Evolutionary conservation across 805 yeast species (phyloP).

Genomic region (Saccharomyces mikatae): DNA sequence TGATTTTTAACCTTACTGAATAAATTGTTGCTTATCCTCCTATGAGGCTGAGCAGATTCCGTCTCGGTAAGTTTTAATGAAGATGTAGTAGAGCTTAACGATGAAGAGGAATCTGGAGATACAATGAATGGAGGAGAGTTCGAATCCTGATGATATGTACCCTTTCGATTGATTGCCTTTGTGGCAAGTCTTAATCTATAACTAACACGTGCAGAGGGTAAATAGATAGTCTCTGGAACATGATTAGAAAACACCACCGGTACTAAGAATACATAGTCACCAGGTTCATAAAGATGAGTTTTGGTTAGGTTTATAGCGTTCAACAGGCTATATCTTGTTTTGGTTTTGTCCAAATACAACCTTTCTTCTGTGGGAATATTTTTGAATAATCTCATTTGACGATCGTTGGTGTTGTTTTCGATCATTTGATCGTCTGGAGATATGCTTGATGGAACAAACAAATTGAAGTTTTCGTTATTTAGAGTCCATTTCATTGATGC

Average conservation of each 20-base stretch:
- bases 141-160: neutral
- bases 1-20: constrained; percentile 24
- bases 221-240: constrained; percentile 48
- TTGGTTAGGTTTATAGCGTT: neutral
- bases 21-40: constrained; percentile 9
- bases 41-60: constrained; percentile 8
- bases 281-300: constrained; percentile 39
- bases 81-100: neutral
- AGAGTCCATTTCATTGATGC: constrained; percentile 43
- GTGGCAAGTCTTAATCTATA: constrained; percentile 15
- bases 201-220: constrained; percentile 28
- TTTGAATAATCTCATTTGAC: constrained; percentile 6
- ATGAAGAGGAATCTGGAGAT: neutral
- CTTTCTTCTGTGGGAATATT: constrained; percentile 3
- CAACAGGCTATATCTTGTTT: constrained; percentile 5
- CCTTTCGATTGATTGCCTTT: constrained; percentile 5
- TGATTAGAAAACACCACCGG: constrained; percentile 53
- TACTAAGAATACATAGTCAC: constrained; percentile 57
- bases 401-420: constrained; percentile 2
- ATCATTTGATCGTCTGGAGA: constrained; percentile 11
- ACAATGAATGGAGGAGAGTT: neutral
- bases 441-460: constrained; percentile 28
- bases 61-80: constrained; percentile 7
- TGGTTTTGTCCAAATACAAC: constrained; percentile 9
- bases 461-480: constrained; percentile 36